A percentile compares a stretch with the other conserved stretches of the same genome.
Conservation (phyloP, 1,284 basidiomycete species). For the Erythrobasidium hasegawianum region DNA sequence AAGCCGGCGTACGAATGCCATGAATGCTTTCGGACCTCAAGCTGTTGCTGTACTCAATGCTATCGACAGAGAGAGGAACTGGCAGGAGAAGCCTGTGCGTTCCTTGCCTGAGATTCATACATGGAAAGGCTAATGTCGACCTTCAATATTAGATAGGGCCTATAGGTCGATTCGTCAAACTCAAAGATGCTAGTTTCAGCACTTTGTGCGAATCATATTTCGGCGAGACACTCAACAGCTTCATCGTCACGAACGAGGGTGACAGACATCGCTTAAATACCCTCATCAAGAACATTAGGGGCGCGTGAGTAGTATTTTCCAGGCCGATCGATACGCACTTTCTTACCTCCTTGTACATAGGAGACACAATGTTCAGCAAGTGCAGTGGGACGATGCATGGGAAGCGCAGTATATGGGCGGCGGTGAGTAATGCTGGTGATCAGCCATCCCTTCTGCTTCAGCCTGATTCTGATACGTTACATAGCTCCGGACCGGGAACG, state of each 20-base stretch:
- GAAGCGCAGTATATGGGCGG: too few relatives aligned
- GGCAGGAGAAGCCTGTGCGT: conserved; percentile 26
- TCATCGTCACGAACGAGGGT: conserved; percentile 68
- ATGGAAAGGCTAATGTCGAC: too few relatives aligned
- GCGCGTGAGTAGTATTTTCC: conserved; percentile 17
- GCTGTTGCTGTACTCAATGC: conserved; percentile 7
- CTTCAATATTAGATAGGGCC: conserved; percentile 67
- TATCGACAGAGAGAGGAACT: conserved; percentile 13
- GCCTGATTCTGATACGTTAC: too few relatives aligned
- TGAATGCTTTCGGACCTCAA: conserved; percentile 15
- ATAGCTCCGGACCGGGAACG: too few relatives aligned
- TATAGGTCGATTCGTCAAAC: conserved; percentile 73
- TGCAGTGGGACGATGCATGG: conserved; percentile 1
- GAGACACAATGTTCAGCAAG: conserved; percentile 9
- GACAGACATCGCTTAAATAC: conserved; percentile 63
- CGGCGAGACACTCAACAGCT: conserved; percentile 62
- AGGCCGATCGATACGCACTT: neutral
- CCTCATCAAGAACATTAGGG: conserved; percentile 53
- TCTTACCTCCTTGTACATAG: neutral
- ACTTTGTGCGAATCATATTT: conserved; percentile 66
- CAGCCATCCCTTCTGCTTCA: too few relatives aligned
- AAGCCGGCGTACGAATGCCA: conserved; percentile 2
- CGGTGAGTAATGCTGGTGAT: too few relatives aligned
- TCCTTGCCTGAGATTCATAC: neutral
- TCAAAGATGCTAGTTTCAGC: conserved; percentile 69